phyloP scores from a whole-genome alignment of 2,329 filamentous ascomycete species.

The Clarireedia sp. region DNA sequence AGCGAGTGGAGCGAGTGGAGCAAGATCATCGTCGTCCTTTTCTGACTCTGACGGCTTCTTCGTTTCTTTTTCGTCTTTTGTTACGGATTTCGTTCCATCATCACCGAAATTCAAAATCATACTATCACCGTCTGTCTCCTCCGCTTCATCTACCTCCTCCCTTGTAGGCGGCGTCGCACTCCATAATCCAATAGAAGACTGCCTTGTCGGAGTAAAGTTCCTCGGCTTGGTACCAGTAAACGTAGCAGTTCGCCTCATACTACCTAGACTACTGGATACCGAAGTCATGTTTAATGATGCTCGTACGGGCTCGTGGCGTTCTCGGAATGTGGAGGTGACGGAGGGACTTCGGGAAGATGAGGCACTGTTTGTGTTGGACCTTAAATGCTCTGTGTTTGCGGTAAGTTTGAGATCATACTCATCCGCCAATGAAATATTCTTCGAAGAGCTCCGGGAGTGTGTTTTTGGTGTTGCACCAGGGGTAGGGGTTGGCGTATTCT shows the following conservation, averaged over 20 bases:
- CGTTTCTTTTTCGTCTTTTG: not conserved
- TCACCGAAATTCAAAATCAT: constrained; percentile 45
- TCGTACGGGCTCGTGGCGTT: constrained; percentile 18
- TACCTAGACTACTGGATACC: constrained; percentile 23
- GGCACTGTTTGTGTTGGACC: constrained; percentile 33
- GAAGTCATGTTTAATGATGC: constrained; percentile 5
- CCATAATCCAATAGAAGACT: constrained; percentile 40
- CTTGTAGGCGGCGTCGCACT: constrained; percentile 36
- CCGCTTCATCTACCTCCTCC: constrained; percentile 40
- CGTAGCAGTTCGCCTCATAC: constrained; percentile 28
- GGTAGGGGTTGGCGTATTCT: constrained; percentile 16
- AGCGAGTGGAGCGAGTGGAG: constrained; percentile 19
- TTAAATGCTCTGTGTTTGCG: constrained; percentile 68
- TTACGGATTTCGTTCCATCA: not conserved
- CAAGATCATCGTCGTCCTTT: constrained; percentile 21
- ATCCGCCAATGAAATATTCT: constrained; percentile 42
- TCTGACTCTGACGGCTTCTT: not conserved
- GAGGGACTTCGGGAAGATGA: constrained; percentile 32
- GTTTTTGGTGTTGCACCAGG: constrained; percentile 29
- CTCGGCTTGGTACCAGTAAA: constrained; percentile 19
- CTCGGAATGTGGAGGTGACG: constrained; percentile 22
- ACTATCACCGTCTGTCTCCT: constrained; percentile 24
- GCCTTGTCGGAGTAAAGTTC: constrained; percentile 19
- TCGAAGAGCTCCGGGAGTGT: constrained; percentile 32
- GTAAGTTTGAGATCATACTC: constrained; percentile 67